Evolutionary conservation across 495 filamentous ascomycete genomes (phyloP).

Genomic region (Podospora appendiculata): DNA sequence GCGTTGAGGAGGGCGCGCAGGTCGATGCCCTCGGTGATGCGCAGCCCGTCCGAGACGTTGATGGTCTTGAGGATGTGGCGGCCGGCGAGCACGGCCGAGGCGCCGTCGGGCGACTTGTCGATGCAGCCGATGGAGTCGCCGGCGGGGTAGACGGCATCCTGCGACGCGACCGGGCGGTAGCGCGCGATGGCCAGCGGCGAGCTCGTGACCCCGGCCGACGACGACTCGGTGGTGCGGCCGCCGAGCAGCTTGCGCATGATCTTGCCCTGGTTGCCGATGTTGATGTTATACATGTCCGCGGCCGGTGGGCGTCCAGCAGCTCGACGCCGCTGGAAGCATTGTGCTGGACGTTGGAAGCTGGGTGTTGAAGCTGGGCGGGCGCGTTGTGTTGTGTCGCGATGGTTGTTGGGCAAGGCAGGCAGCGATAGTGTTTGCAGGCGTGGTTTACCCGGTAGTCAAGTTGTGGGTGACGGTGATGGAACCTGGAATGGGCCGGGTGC

Average conservation of each 20-base stretch:
- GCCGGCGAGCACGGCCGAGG: slow-evolving; percentile 72
- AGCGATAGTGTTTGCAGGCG: too few species aligned
- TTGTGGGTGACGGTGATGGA: too few species aligned
- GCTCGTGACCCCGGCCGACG: slow-evolving; percentile 25
- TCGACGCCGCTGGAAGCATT: neutral
- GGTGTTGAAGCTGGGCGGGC: too few species aligned
- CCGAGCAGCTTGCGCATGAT: slow-evolving; percentile 48
- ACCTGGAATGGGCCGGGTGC: too few species aligned
- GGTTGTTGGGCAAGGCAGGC: too few species aligned
- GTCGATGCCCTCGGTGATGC: slow-evolving; percentile 69
- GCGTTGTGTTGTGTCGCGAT: too few species aligned
- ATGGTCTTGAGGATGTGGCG: slow-evolving; percentile 81
- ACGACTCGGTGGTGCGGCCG: slow-evolving; percentile 28
- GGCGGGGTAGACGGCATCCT: slow-evolving; percentile 66
- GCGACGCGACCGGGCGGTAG: slow-evolving; percentile 57
- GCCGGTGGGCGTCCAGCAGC: neutral
- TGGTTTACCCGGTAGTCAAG: too few species aligned
- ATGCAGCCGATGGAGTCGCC: slow-evolving; percentile 65
- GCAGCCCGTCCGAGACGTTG: slow-evolving; percentile 53
- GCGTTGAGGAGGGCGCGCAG: slow-evolving; percentile 67
- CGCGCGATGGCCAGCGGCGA: slow-evolving; percentile 22
- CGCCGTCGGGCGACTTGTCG: slow-evolving; percentile 69
- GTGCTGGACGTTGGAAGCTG: neutral
- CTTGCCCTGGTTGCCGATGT: slow-evolving; percentile 34
- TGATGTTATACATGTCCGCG: slow-evolving; percentile 23